phyloP scores from a whole-genome alignment of 148 eudicot species.

The Silene latifolia region DNA sequence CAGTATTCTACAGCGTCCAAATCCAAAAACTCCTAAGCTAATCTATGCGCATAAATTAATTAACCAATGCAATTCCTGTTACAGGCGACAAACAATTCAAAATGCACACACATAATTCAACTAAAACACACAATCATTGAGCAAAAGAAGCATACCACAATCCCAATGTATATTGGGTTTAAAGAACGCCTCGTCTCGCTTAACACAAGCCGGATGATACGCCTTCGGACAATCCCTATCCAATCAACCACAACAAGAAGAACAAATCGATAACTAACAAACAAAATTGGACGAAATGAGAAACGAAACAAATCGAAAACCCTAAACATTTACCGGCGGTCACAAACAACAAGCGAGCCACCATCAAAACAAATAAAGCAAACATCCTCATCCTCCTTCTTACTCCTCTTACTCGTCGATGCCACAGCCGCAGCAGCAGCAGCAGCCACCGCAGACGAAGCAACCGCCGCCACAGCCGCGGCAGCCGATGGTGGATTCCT shows the following conservation, averaged over 20 bases:
- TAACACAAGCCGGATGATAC: constrained; percentile 86
- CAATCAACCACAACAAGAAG: not conserved
- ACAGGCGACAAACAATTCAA: no score
- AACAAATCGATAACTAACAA: not conserved
- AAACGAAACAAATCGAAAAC: not conserved
- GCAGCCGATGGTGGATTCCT: constrained; percentile 30
- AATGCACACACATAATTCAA: not conserved
- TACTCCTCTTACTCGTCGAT: constrained; percentile 29
- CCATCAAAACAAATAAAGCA: constrained; percentile 95
- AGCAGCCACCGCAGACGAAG: constrained; percentile 21
- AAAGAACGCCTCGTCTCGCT: constrained; percentile 81
- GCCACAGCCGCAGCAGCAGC: constrained; percentile 15
- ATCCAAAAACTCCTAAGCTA: not conserved
- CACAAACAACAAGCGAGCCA: constrained; percentile 79
- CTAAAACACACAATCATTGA: not conserved
- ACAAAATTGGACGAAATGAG: not conserved
- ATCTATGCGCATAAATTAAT: not conserved
- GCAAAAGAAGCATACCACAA: constrained; percentile 52
- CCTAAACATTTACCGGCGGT: constrained; percentile 51
- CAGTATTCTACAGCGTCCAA: not conserved
- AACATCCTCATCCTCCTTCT: constrained; percentile 76
- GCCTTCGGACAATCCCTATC: constrained; percentile 89
- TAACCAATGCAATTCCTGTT: not conserved
- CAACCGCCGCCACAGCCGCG: constrained; percentile 16
- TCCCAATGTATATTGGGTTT: constrained; percentile 59